A percentile compares a stretch with the other conserved stretches of the same genome.
phyloP scores from a whole-genome alignment of 208 protist species.

The Wallacemonas rigidus region DNA sequence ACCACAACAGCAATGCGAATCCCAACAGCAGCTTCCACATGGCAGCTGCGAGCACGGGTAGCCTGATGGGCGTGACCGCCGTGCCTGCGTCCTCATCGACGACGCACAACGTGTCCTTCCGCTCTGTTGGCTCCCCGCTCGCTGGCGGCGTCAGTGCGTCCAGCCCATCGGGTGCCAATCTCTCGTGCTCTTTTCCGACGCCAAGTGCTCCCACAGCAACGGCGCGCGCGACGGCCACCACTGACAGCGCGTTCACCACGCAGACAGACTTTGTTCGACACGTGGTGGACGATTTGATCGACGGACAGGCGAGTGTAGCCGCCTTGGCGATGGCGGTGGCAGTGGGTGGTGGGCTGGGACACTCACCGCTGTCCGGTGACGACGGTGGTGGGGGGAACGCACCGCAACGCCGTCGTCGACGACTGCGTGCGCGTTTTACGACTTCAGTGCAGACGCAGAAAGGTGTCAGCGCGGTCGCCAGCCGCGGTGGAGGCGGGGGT shows the following conservation, averaged over 20 bases:
- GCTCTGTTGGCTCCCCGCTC: not conserved
- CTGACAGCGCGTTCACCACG: constrained; percentile 14
- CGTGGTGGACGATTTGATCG: constrained; percentile 14
- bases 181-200: too few relatives aligned
- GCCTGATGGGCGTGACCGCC: not conserved
- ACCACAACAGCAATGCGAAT: constrained; percentile 15
- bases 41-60: not conserved
- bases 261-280: constrained; percentile 15
- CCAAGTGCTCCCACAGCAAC: not conserved
- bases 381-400: not conserved
- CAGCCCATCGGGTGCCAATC: not conserved
- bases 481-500: constrained; percentile 9
- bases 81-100: not conserved
- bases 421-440: constrained; percentile 16
- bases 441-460: constrained; percentile 28
- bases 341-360: not conserved
- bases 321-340: constrained; percentile 8
- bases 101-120: not conserved
- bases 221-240: not conserved
- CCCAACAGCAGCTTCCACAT: constrained; percentile 3
- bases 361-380: not conserved
- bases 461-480: constrained; percentile 10
- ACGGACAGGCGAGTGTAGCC: constrained; percentile 1
- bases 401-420: not conserved
- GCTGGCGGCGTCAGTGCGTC: not conserved